These are phyloP conservation scores for Cladophialophora carrionii DNA, from an alignment of 2,329 filamentous ascomycete genomes.

Conservation along the genomic window DNA sequence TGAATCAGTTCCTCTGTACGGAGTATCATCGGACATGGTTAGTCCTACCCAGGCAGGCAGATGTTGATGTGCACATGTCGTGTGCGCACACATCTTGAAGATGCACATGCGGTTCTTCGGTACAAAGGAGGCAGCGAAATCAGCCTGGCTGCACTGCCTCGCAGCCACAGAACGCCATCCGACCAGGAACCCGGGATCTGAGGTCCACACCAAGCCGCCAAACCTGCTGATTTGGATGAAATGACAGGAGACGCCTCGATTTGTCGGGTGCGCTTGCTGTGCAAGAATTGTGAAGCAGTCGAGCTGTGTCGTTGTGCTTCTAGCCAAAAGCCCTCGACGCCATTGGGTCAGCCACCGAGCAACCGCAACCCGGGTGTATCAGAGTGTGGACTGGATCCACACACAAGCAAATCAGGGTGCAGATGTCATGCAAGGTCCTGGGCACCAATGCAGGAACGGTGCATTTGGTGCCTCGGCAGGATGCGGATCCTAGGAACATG, in stretches of 20 bases:
- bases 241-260: conserved; percentile 2
- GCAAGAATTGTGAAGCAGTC: conserved; percentile 24
- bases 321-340: conserved; percentile 11
- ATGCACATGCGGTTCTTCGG: conserved; percentile 1
- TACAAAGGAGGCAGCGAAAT: conserved; percentile 1
- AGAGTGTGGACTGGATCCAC: neutral
- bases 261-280: conserved; percentile 2
- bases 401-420: conserved; percentile 20
- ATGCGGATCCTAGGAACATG: conserved; percentile 14
- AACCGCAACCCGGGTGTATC: conserved; percentile 2
- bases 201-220: neutral
- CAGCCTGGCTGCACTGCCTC: conserved; percentile 4
- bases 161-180: conserved; percentile 9
- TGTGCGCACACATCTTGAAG: neutral
- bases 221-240: neutral
- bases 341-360: conserved; percentile 9
- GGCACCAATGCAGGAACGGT: conserved; percentile 29
- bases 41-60: neutral
- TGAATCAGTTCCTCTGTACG: neutral
- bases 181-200: neutral
- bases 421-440: conserved; percentile 5
- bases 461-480: conserved; percentile 18
- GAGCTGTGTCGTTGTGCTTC: conserved; percentile 17
- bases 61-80: neutral
- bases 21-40: neutral